These are phyloP conservation scores for Metschnikowia shivogae DNA, from an alignment of 805 yeast species.

Conservation along the genomic window DNA sequence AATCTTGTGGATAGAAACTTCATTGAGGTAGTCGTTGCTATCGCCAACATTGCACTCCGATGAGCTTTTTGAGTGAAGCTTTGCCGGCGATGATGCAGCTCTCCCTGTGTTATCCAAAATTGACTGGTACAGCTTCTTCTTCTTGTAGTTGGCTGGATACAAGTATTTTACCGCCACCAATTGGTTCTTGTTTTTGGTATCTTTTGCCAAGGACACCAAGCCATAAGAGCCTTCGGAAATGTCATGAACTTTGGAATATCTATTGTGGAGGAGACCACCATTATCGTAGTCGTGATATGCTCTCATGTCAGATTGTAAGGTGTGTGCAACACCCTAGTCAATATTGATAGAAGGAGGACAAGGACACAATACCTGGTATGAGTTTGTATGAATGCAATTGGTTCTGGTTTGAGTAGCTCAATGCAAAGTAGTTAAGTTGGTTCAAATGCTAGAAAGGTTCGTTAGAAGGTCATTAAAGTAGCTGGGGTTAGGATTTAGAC, in stretches of 20 bases:
- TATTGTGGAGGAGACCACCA: conserved; percentile 48
- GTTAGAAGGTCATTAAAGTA: conserved; percentile 4
- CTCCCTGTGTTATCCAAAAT: conserved; percentile 18
- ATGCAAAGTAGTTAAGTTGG: conserved; percentile 1
- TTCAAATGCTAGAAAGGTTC: conserved; percentile 5
- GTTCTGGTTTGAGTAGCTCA: neutral
- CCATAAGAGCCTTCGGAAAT: conserved; percentile 94
- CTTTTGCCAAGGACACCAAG: conserved; percentile 81
- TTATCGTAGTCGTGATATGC: conserved; percentile 36
- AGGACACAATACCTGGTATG: neutral
- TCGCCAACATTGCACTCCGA: conserved; percentile 14
- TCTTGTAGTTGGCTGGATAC: conserved; percentile 49
- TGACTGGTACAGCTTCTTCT: conserved; percentile 18
- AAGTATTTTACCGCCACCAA: conserved; percentile 86
- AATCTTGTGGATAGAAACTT: conserved; percentile 59
- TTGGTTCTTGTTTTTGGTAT: conserved; percentile 41
- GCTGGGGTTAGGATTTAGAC: neutral
- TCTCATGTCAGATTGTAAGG: conserved; percentile 25
- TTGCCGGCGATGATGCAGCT: conserved; percentile 36
- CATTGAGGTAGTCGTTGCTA: conserved; percentile 59
- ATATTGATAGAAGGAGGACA: neutral
- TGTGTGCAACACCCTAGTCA: too few species aligned
- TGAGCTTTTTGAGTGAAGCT: conserved; percentile 20
- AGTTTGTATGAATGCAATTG: neutral
- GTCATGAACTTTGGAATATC: conserved; percentile 66